Evolutionary conservation across 2,329 filamentous ascomycete species (phyloP), one percentile per base, ranked within the genome.

Genomic region (Pseudogymnoascus sp.): DNA sequence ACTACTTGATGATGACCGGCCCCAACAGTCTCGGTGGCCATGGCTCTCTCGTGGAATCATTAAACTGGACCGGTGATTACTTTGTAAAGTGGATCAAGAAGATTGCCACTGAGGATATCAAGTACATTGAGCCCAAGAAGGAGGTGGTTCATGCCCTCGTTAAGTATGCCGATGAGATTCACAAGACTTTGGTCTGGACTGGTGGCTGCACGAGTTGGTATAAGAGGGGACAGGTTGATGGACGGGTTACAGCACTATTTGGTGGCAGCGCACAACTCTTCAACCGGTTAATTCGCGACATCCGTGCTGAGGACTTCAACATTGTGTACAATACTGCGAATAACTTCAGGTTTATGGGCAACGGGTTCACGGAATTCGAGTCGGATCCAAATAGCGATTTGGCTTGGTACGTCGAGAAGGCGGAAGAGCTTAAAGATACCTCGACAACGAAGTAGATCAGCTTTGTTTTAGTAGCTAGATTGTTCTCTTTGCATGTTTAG

Each of bases 291-390:
- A 69, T 78, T 16, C 68, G 73, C 10, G 72, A 76, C 2, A 75
- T 82, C 10, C 72, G 80, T 6, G 74, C 74, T 0, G 80, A 83
- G 68, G 79, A 83, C 66, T 82, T 80, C 66, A 75, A 81, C 2
- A 76, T 81, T 41, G 71, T 70, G 57, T 81, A 81, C 67, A 72
- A 74, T 51, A 76, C 73, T 14, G 64, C 68, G n/a, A 81, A 82
- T 68, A 71, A 74, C 14, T 81, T 78, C 67, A 65, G 75, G 25
- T 80, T 80, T 66, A 76, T 82, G 78, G 80, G 79, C 0, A 81
- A 81, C 69, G 79, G 80, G 1, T 77, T 78, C 66, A 78, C 48
- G 37, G 68, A 66, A 60, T 72, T 69, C 61, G 71, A 73, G 67
- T 61, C 69, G 48, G 65, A 72, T 14, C 67, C 68, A 28, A 63